Base-by-base conservation (phyloP, 306 rosid species). In the Pueraria montana region DNA sequence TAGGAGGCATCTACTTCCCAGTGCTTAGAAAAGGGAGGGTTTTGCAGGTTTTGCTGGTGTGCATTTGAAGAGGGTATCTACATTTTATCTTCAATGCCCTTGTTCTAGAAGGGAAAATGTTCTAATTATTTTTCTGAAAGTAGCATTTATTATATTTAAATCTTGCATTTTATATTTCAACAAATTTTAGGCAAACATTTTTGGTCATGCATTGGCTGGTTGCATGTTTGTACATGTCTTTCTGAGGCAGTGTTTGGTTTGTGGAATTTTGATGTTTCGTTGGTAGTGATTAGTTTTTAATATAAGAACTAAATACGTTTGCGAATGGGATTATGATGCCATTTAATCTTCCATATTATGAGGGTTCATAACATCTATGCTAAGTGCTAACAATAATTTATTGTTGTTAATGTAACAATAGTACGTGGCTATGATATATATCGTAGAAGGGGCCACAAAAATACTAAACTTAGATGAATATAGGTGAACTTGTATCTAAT, bases 51-150 rank as follows among this genome's bases (percentile, higher is more conserved):
- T 67, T 77, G 30, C 5, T 21, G 32, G 77, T 70, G 72, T 64
- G 79, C 84, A 71, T 84, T 80, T 74, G 80, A 78, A 61, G 78
- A 86, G 86, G 80, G 80, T 18, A 23, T 66, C 76, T 49, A 3
- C 36, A 72, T 77, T 81, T 80, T 66, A 66, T 52, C 58, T 69
- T 17, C 69, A 63, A 46, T 81, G 74, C 80, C 77, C 69, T 78
- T n/a, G 82, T 59, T 55, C 49, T 84, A 64, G 74, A 24, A 24
- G 78, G 84, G 66, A 13, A 61, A 69, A 26, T 70, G 72, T 48
- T 74, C 42, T 58, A 11, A 21, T 64, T 81, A 63, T 65, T 77
- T 84, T 59, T 58, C 16, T 49, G n/a, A 30, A n/a, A 46, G 75
- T 80, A 36, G 78, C 17, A 32, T 50, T 74, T 77, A 46, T 38